Base-by-base conservation (phyloP, 495 filamentous ascomycete genomes). In the Bombardia bombarda region DNA sequence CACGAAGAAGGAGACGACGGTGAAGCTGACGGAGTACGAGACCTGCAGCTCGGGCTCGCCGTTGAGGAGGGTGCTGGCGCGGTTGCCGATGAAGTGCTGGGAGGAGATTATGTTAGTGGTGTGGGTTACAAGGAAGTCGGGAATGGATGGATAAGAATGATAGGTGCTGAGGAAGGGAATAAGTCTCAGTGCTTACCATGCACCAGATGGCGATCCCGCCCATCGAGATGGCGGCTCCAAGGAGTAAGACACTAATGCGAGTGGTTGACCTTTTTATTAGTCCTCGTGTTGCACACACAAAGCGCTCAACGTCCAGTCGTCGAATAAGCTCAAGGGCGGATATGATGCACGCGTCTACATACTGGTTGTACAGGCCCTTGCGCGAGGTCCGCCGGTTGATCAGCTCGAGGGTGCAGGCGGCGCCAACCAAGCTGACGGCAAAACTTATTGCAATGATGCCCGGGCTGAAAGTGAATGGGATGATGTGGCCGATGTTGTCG, bases 81-180 rank as follows among this genome's bases (percentile, higher is more conserved):
- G 74, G 49, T 93, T 92, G 21, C 86, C 87, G 47, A 94, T 82
- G 52, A 80, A 94, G 56, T 93, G 89, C 70, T 70, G 28, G n/a
- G n/a, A n/a, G n/a, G n/a, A n/a, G n/a, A n/a, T n/a, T n/a, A n/a
- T 2, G 17, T 13, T 28, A 28, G 9, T 28, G 26, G n/a, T n/a
- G n/a, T n/a, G n/a, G n/a, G n/a, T n/a, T n/a, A n/a, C n/a, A n/a
- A n/a, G n/a, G n/a, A n/a, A n/a, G n/a, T n/a, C n/a, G n/a, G n/a
- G n/a, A n/a, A n/a, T n/a, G n/a, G n/a, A n/a, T n/a, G n/a, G n/a
- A n/a, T 7, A 38, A 16, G 21, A 18, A n/a, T 52, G 49, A 26
- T 23, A 45, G 32, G 32, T 25, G 34, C 16, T 2, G 5, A 38
- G 24, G 32, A 16, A 41, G 32, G 20, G 32, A 20, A 42, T 39